Evolutionary conservation across 805 yeast species (phyloP).

Genomic region (Maudiozyma pseudohumilis): DNA sequence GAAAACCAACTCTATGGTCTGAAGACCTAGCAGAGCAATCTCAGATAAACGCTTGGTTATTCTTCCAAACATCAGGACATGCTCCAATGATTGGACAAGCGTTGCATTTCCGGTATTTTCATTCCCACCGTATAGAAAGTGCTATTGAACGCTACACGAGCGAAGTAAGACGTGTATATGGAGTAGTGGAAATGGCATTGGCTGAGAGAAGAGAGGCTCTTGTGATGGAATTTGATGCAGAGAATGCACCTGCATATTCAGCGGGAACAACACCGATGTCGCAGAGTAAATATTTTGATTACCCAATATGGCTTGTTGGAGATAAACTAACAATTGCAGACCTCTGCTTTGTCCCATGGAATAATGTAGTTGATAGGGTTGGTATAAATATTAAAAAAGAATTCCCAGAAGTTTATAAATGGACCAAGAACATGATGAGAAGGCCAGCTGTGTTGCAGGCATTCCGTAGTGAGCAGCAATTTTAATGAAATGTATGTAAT

Average conservation of each 20-base stretch:
- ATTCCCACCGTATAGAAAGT: slow-evolving; percentile 70
- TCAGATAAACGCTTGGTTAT: slow-evolving; percentile 80
- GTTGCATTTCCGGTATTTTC: slow-evolving; percentile 84
- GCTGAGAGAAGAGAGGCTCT: slow-evolving; percentile 87
- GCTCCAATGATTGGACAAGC: slow-evolving; percentile 99
- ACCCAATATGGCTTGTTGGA: slow-evolving; percentile 93
- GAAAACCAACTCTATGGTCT: slow-evolving; percentile 67
- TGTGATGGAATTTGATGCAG: slow-evolving; percentile 80
- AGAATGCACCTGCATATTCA: slow-evolving; percentile 78
- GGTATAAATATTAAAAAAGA: slow-evolving; percentile 82
- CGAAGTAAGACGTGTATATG: slow-evolving; percentile 86
- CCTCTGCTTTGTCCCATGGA: slow-evolving; percentile 91
- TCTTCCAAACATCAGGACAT: slow-evolving; percentile 92
- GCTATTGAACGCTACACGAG: slow-evolving; percentile 87
- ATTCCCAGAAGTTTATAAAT: slow-evolving; percentile 89
- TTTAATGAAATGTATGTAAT: no score
- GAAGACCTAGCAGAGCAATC: slow-evolving; percentile 69
- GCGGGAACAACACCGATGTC: slow-evolving; percentile 82
- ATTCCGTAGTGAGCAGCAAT: slow-evolving; percentile 50
- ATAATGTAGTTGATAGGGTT: slow-evolving; percentile 84
- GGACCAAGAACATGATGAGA: slow-evolving; percentile 94
- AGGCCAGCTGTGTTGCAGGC: slow-evolving; percentile 88
- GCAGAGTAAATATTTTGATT: slow-evolving; percentile 77
- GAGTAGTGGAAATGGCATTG: slow-evolving; percentile 88
- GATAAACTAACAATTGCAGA: slow-evolving; percentile 80